These are phyloP conservation scores for Lindgomyces ingoldianus DNA, from an alignment of 495 filamentous ascomycete genomes.

Conservation along the genomic window DNA sequence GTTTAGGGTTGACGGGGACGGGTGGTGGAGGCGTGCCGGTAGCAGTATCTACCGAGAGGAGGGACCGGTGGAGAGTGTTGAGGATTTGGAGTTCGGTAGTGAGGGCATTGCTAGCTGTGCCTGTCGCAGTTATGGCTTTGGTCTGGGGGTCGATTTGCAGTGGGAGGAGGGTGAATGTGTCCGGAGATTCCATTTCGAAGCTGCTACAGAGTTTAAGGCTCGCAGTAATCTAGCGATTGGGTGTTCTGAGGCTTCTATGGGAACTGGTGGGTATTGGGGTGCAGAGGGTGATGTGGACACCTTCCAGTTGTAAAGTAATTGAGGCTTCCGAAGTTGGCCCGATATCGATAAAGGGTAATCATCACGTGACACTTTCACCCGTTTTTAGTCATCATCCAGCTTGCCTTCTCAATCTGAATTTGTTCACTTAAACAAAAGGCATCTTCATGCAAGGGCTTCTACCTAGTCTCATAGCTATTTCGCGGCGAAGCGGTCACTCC, in stretches of 20 bases:
- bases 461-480: too few relatives aligned
- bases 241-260: background rate
- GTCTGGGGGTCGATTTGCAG: conserved; percentile 73
- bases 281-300: background rate
- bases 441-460: too few relatives aligned
- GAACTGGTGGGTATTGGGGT: background rate
- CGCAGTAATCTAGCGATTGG: background rate
- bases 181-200: conserved; percentile 39
- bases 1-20: conserved; percentile 39
- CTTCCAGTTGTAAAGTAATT: background rate
- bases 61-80: conserved; percentile 44
- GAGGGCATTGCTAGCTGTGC: conserved; percentile 37
- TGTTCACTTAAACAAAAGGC: too few relatives aligned
- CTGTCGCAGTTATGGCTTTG: conserved; percentile 57
- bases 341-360: background rate
- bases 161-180: conserved; percentile 82
- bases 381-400: too few relatives aligned
- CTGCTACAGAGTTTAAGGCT: background rate
- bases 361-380: too few relatives aligned
- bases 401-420: too few relatives aligned
- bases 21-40: conserved; percentile 34
- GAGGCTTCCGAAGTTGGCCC: background rate
- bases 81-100: conserved; percentile 41
- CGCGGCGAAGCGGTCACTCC: too few relatives aligned
- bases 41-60: conserved; percentile 43